Base-by-base conservation (phyloP, 1,139 yeast genomes). In the Kodamaea ohmeri region DNA sequence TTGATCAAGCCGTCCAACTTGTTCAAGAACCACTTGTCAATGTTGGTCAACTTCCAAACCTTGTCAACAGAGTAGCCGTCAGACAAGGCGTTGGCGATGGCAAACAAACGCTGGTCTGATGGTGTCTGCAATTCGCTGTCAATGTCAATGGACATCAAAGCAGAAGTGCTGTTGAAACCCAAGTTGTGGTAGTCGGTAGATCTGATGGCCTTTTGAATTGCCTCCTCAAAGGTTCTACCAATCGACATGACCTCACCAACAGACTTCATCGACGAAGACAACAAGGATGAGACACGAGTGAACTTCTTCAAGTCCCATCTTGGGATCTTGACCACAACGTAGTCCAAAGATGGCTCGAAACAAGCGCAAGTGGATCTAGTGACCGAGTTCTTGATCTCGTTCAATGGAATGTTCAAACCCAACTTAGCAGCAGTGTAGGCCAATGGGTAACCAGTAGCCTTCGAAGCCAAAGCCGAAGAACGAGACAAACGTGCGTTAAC, bases 171-270 rank as follows among this genome's bases (percentile, higher is more conserved):
- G 61, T 82, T 86, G 80, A 94, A 94, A 43, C 98, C 98, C 53
- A 89, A 71, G 71, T 92, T 90, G 51, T 86, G 90, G 63, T 90
- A 90, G 60, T 92, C 98, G 32, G 95, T 88, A 12, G 97, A 89
- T 65, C 98, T 80, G 50, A 92, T 90, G 40, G 97, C 98, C 70
- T 92, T 92, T 69, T 92, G 98, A 48, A 92, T 87, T 29, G 98
- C 96, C 64, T 92, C 98, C 66, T 92, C 98, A 52, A 92, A 92
- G 12, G 96, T 92, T 66, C 98, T 79, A 60, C 98, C 98, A 61
- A 92, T 89, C 48, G 95, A 78, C 98, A 92, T 92, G 42, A 92
- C 98, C 67, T 92, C 98, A 73, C 98, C 98, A 45, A 92, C 98
- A 49, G 97, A 89, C 67, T 92, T 92, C 98, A 92, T 92, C 32